Conservation (phyloP, 148 eudicot genomes). For the Talinum fruticosum region DNA sequence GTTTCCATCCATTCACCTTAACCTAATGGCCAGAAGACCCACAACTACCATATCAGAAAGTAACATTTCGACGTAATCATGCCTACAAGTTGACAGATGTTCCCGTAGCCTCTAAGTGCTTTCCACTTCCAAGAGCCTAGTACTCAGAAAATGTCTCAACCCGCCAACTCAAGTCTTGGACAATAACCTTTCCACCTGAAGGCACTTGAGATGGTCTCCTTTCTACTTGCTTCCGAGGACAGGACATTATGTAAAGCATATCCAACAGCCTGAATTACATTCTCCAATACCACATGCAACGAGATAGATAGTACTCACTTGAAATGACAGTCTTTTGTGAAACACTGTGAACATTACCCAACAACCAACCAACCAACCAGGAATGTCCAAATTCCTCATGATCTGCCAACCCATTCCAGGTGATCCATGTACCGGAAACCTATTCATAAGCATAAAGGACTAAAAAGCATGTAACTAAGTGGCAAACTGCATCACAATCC, state of each 20-base stretch:
- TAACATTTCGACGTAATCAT: not conserved
- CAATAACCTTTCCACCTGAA: not conserved
- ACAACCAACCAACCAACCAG: not conserved
- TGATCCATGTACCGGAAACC: too few relatives aligned
- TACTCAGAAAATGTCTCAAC: not conserved
- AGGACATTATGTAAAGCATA: not conserved
- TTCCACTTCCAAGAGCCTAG: not conserved
- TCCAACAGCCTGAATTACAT: not conserved
- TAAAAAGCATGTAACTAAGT: not conserved
- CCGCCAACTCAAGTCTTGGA: not conserved
- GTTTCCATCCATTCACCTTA: not conserved
- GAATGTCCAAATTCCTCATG: not conserved
- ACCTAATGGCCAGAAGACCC: not conserved
- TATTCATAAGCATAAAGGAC: too few relatives aligned
- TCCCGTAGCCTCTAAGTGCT: not conserved
- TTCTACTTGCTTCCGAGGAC: not conserved
- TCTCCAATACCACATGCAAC: not conserved
- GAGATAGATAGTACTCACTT: conserved; percentile 1
- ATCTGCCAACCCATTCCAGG: not conserved
- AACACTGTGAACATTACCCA: not conserved
- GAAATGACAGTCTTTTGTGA: not conserved
- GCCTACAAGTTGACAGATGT: not conserved
- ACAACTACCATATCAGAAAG: not conserved
- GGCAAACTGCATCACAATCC: not conserved
- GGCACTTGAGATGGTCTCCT: not conserved